Evolutionary conservation across 495 filamentous ascomycete species (phyloP).

Genomic region (Clohesyomyces aquaticus): DNA sequence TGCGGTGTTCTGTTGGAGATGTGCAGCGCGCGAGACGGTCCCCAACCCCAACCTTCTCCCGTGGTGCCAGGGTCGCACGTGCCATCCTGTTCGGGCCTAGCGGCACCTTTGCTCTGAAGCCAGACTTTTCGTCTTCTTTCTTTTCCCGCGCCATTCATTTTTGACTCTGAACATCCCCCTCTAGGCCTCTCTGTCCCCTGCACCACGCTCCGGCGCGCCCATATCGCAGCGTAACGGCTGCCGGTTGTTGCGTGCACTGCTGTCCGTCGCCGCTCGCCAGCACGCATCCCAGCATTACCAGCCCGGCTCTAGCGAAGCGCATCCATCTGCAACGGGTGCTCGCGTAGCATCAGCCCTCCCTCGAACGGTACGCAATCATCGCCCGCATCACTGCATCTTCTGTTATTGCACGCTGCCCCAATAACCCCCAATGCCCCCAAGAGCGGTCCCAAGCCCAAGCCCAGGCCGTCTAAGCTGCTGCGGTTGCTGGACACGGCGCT

Average conservation of each 20-base stretch:
- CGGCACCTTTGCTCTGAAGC: background rate
- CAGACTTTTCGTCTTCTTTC: background rate
- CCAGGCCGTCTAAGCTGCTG: no score
- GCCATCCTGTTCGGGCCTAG: background rate
- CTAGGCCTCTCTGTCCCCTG: background rate
- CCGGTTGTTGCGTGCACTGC: background rate
- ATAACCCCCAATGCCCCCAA: background rate
- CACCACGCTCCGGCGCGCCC: slow-evolving; percentile 5
- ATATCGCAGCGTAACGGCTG: no score
- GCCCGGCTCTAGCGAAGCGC: background rate
- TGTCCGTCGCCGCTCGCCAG: no score
- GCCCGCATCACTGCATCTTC: background rate
- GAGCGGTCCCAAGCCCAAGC: no score
- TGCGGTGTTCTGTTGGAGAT: background rate
- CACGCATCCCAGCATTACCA: background rate
- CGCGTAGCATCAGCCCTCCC: background rate
- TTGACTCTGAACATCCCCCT: background rate
- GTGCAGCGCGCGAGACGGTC: background rate
- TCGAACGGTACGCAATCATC: slow-evolving; percentile 1
- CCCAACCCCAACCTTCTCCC: background rate
- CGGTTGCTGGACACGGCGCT: no score
- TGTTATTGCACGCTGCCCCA: background rate
- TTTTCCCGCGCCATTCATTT: background rate
- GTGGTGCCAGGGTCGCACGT: background rate
- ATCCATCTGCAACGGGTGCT: background rate